Evolutionary conservation across 2,329 filamentous ascomycete species (phyloP).

Genomic region (Colletotrichum musicola): DNA sequence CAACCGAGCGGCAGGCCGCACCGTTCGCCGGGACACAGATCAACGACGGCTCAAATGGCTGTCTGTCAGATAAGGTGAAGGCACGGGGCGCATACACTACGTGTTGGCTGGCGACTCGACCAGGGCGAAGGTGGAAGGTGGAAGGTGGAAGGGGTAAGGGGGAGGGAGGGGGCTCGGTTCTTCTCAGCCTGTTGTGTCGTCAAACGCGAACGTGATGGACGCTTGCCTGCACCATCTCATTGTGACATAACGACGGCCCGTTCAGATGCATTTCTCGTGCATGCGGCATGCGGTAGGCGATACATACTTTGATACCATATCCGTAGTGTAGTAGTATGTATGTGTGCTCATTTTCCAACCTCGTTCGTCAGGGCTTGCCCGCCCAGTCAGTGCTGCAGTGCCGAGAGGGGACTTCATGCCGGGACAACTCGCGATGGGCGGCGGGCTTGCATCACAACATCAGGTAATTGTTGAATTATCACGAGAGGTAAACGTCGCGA

Average conservation of each 20-base stretch:
- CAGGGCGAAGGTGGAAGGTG: background rate
- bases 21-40: constrained; percentile 25
- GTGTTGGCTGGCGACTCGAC: constrained; percentile 26
- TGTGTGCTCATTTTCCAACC: background rate
- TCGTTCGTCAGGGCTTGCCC: background rate
- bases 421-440: background rate
- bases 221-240: constrained; percentile 16
- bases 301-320: too few species aligned
- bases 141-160: too few species aligned
- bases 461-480: constrained; percentile 13
- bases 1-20: background rate
- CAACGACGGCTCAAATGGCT: constrained; percentile 18
- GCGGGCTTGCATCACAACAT: background rate
- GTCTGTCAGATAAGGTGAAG: constrained; percentile 34
- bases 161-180: background rate
- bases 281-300: background rate
- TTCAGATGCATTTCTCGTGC: constrained; percentile 10
- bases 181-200: background rate
- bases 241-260: constrained; percentile 31
- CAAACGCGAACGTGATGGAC: background rate
- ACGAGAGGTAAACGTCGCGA: background rate
- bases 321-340: too few species aligned
- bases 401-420: background rate
- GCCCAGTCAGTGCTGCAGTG: background rate
- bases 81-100: constrained; percentile 13